Percentiles rank a stretch among this genome's conserved stretches.
phyloP scores from a whole-genome alignment of 2,329 filamentous ascomycete genomes.

The Tolypocladium guangdongense region DNA sequence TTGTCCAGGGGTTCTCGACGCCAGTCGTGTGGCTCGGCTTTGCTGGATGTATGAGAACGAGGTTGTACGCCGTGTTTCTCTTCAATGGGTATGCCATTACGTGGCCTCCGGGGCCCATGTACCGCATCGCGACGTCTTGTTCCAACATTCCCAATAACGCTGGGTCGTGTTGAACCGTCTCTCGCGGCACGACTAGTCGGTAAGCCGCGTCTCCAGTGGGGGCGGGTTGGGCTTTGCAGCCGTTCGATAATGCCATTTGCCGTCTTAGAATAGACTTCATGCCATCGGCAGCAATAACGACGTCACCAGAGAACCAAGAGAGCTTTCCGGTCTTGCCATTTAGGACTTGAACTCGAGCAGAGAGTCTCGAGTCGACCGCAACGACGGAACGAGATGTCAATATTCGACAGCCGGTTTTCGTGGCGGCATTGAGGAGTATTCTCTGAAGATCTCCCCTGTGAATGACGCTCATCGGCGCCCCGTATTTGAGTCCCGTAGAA shows the following conservation, averaged over 20 bases:
- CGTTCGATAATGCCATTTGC: conserved; percentile 41
- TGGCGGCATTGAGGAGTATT: conserved; percentile 10
- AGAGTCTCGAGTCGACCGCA: conserved; percentile 11
- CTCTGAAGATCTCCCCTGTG: conserved; percentile 15
- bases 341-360: conserved; percentile 10
- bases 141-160: conserved; percentile 52
- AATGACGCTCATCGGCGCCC: conserved; percentile 12
- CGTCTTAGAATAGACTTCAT: conserved; percentile 37
- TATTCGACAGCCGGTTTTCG: conserved; percentile 9
- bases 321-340: neutral
- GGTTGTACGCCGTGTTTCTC: conserved; percentile 54
- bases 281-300: conserved; percentile 42
- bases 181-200: conserved; percentile 38
- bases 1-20: conserved; percentile 53
- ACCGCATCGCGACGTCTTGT: conserved; percentile 45
- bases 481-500: conserved; percentile 8
- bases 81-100: conserved; percentile 58
- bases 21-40: neutral
- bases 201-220: conserved; percentile 43
- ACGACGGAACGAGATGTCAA: conserved; percentile 35
- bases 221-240: conserved; percentile 32
- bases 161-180: conserved; percentile 54
- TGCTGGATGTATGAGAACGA: conserved; percentile 48
- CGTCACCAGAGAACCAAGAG: conserved; percentile 33
- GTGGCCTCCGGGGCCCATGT: conserved; percentile 56